These are phyloP conservation scores for Talaromyces sp. DNA, from an alignment of 2,329 filamentous ascomycete genomes.

Conservation along the genomic window DNA sequence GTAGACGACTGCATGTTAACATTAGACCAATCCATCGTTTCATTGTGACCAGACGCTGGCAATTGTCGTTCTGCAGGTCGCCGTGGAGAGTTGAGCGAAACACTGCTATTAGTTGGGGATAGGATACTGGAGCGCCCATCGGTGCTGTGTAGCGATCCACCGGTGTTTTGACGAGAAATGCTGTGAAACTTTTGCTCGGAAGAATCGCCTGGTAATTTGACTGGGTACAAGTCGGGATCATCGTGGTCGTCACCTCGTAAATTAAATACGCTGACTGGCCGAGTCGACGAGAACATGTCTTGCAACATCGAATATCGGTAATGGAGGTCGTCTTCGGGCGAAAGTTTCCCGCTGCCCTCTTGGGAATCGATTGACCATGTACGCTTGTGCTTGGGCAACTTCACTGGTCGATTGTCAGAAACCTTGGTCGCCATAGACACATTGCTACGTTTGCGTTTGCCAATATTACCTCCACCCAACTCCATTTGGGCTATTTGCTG, in stretches of 20 bases:
- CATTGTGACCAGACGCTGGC: slow-evolving; percentile 13
- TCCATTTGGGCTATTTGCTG: slow-evolving; percentile 80
- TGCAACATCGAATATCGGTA: slow-evolving; percentile 39
- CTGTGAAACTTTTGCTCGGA: slow-evolving; percentile 26
- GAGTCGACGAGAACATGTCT: slow-evolving; percentile 43
- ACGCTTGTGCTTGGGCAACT: slow-evolving; percentile 82
- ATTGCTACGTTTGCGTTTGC: slow-evolving; percentile 57
- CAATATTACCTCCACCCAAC: slow-evolving; percentile 54
- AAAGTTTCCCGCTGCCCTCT: slow-evolving; percentile 35
- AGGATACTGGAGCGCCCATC: slow-evolving; percentile 27
- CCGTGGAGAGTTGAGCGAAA: slow-evolving; percentile 33
- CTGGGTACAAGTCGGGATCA: slow-evolving; percentile 41
- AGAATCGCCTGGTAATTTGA: slow-evolving; percentile 29
- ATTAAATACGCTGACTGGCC: slow-evolving; percentile 36
- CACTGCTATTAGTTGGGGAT: slow-evolving; percentile 36
- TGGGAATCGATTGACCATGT: slow-evolving; percentile 91
- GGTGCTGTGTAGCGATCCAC: slow-evolving; percentile 27
- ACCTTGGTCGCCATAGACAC: slow-evolving; percentile 41
- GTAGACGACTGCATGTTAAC: slow-evolving; percentile 17
- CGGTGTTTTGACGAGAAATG: slow-evolving; percentile 22
- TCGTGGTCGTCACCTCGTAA: slow-evolving; percentile 41
- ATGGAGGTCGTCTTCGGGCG: slow-evolving; percentile 40
- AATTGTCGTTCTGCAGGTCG: slow-evolving; percentile 15
- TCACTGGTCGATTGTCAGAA: slow-evolving; percentile 61
- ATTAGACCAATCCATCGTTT: slow-evolving; percentile 20